phyloP scores from a whole-genome alignment of 2,329 filamentous ascomycete genomes.

The Colletotrichum plurivorum region DNA sequence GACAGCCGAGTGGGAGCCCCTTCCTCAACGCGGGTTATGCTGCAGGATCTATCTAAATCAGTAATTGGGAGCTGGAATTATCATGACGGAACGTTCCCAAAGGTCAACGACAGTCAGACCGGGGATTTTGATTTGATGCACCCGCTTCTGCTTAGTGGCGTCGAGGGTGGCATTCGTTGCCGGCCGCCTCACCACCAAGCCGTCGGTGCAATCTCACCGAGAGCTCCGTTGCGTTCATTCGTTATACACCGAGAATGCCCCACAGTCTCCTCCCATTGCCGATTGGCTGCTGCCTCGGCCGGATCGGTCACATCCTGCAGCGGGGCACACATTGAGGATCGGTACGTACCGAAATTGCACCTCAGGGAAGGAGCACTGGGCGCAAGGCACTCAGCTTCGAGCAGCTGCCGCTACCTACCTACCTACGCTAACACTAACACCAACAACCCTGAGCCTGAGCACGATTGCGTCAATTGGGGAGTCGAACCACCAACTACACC shows the following conservation, averaged over 20 bases:
- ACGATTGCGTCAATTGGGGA: slow-evolving; percentile 24
- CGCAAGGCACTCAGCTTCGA: neutral
- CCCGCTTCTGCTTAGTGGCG: too few species aligned
- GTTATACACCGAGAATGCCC: slow-evolving; percentile 13
- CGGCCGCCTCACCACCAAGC: too few species aligned
- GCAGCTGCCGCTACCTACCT: too few species aligned
- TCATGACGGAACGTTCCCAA: too few species aligned
- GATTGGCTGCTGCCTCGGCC: slow-evolving; percentile 24
- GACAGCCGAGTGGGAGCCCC: neutral
- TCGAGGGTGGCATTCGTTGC: too few species aligned
- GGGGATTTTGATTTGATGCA: neutral
- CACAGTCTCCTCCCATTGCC: neutral
- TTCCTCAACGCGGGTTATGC: neutral
- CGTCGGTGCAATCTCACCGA: too few species aligned
- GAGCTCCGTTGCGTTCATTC: too few species aligned
- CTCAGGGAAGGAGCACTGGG: slow-evolving; percentile 11
- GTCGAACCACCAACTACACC: slow-evolving; percentile 11
- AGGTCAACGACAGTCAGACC: neutral
- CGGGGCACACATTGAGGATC: slow-evolving; percentile 31
- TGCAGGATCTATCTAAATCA: neutral
- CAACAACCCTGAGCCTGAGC: slow-evolving; percentile 20
- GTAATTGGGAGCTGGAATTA: too few species aligned
- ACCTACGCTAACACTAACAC: neutral
- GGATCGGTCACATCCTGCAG: slow-evolving; percentile 22
- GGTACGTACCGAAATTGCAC: slow-evolving; percentile 1